Conservation (phyloP, 768 basidiomycete genomes). For the Tulasnella sp. region DNA sequence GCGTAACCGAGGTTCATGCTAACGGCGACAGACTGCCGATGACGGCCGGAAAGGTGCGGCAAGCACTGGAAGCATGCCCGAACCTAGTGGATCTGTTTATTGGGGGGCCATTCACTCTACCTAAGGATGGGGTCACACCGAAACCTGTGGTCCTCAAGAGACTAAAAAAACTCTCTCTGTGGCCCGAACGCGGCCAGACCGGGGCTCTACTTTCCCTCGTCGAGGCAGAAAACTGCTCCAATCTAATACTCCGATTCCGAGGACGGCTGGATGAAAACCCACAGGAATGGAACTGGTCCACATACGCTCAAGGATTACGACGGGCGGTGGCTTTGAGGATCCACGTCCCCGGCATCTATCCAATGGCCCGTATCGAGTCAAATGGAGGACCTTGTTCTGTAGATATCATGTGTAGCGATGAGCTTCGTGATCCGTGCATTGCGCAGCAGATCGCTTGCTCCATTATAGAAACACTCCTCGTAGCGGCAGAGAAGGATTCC, state of each 20-base stretch:
- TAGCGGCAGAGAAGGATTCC: neutral
- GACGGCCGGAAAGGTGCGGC: neutral
- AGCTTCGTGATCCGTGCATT: neutral
- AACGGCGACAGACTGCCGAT: neutral
- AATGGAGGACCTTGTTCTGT: neutral
- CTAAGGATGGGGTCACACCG: neutral
- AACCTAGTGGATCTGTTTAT: neutral
- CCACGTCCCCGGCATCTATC: neutral
- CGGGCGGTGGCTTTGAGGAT: neutral
- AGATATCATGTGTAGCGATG: neutral
- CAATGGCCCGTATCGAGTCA: neutral
- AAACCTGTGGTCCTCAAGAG: neutral
- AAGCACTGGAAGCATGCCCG: neutral
- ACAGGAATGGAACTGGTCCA: neutral
- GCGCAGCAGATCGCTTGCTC: neutral
- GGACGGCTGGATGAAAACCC: neutral
- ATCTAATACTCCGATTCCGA: neutral
- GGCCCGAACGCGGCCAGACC: neutral
- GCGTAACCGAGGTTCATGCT: neutral
- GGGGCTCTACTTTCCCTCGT: neutral
- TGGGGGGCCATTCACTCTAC: neutral
- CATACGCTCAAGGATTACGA: neutral
- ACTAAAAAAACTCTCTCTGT: neutral
- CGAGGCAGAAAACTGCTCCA: neutral
- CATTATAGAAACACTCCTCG: neutral